Evolutionary conservation across 1,284 basidiomycete genomes (phyloP).

Genomic region (Pseudozyma thailandica): DNA sequence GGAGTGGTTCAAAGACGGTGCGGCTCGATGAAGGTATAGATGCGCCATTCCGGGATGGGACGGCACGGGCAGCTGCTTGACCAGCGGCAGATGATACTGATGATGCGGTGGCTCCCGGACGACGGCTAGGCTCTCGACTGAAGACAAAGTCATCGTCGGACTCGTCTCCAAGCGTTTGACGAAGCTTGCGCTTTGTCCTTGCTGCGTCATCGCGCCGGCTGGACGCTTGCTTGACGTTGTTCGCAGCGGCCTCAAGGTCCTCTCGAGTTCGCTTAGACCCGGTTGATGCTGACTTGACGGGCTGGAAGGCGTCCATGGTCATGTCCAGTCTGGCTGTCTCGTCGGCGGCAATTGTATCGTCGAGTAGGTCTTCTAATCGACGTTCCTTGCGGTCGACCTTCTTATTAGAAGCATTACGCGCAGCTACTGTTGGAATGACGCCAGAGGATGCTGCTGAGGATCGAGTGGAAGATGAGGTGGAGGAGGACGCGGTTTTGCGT

Average conservation of each 20-base stretch:
- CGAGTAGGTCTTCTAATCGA: slow-evolving; percentile 42
- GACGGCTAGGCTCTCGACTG: slow-evolving; percentile 30
- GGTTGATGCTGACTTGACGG: slow-evolving; percentile 19
- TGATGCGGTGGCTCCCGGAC: slow-evolving; percentile 14
- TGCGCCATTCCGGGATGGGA: slow-evolving; percentile 21
- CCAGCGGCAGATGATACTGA: slow-evolving; percentile 6
- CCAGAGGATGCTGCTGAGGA: slow-evolving; percentile 45
- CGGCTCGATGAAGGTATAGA: slow-evolving; percentile 18
- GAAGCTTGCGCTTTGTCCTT: slow-evolving; percentile 37
- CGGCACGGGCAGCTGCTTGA: slow-evolving; percentile 6
- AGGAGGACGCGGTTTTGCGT: slow-evolving; percentile 14
- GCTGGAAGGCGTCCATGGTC: slow-evolving; percentile 39
- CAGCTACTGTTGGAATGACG: slow-evolving; percentile 47
- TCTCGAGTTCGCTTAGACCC: slow-evolving; percentile 13
- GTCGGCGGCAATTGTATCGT: slow-evolving; percentile 29
- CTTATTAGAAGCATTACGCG: slow-evolving; percentile 31
- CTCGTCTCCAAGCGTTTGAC: slow-evolving; percentile 25
- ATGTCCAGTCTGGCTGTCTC: slow-evolving; percentile 34
- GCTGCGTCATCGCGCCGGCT: slow-evolving; percentile 24
- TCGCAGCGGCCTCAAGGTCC: slow-evolving; percentile 25
- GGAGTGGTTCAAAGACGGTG: slow-evolving; percentile 48
- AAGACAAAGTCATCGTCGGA: slow-evolving; percentile 53
- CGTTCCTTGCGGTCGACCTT: slow-evolving; percentile 26
- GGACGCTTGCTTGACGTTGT: slow-evolving; percentile 27
- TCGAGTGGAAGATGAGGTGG: slow-evolving; percentile 31